Conservation (phyloP, 768 basidiomycete genomes). For the Termitomyces sp. region DNA sequence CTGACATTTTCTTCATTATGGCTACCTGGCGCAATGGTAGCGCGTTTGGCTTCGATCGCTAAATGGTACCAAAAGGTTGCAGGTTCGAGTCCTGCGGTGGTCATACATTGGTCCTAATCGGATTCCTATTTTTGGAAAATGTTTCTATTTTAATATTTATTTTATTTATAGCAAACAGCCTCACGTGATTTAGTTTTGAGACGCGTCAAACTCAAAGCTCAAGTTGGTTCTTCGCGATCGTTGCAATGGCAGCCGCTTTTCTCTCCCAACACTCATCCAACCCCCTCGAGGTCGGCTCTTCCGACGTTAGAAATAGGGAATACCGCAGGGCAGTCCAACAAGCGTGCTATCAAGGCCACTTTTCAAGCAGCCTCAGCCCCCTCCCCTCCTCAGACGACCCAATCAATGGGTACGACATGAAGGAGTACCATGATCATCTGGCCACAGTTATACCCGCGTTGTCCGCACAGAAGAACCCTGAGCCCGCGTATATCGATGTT, state of each 20-base stretch:
- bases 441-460: constrained; percentile 35
- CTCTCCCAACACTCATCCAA: constrained; percentile 75
- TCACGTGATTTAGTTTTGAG: constrained; percentile 13
- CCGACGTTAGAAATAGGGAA: constrained; percentile 48
- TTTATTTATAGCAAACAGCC: neutral
- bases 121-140: constrained; percentile 13
- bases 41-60: constrained; percentile 91
- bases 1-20: too few relatives aligned
- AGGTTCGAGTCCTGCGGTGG: constrained; percentile 96
- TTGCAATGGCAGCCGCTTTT: constrained; percentile 32
- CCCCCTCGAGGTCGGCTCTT: constrained; percentile 65
- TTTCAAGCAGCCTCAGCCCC: constrained; percentile 16
- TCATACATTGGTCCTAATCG: too few relatives aligned
- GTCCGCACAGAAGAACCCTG: constrained; percentile 10
- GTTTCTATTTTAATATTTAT: neutral
- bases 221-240: neutral
- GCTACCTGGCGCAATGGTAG: constrained; percentile 92
- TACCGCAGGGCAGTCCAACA: constrained; percentile 34
- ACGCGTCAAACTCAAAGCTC: constrained; percentile 9
- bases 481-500: constrained; percentile 34
- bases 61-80: constrained; percentile 85
- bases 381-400: constrained; percentile 56
- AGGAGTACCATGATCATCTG: constrained; percentile 50
- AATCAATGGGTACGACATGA: constrained; percentile 34
- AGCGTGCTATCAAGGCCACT: constrained; percentile 18